These are phyloP conservation scores for Ballota nigra DNA, from an alignment of 257 asterid species.

Conservation along the genomic window DNA sequence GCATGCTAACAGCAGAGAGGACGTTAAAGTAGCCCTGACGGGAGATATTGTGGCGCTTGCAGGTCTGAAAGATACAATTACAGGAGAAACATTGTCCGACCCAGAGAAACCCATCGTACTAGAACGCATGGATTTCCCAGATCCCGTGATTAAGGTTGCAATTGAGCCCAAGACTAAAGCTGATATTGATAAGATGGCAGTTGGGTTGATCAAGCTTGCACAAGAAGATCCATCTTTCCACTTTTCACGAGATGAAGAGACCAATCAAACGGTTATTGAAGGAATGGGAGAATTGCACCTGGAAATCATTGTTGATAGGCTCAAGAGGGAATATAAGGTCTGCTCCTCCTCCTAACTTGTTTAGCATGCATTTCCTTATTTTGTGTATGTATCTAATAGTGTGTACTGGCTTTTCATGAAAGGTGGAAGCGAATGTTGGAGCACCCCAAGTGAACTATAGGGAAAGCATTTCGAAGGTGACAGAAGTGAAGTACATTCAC, in stretches of 20 bases:
- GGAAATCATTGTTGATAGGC: conserved; percentile 94
- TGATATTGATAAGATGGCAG: conserved; percentile 88
- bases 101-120: conserved; percentile 79
- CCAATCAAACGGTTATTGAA: conserved; percentile 92
- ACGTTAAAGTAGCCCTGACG: conserved; percentile 66
- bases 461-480: conserved; percentile 79
- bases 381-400: neutral
- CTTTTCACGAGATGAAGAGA: conserved; percentile 91
- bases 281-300: conserved; percentile 99
- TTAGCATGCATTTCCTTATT: neutral
- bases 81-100: conserved; percentile 91
- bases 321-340: conserved; percentile 94
- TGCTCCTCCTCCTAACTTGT: conserved; percentile 20
- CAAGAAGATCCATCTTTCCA: conserved; percentile 99
- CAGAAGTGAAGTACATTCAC: conserved; percentile 84
- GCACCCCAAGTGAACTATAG: conserved; percentile 99
- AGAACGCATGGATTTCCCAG: conserved; percentile 98
- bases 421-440: conserved; percentile 99
- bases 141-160: conserved; percentile 97
- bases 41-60: conserved; percentile 98
- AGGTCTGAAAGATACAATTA: conserved; percentile 86
- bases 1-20: conserved; percentile 99
- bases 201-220: conserved; percentile 86
- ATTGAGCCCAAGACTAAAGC: conserved; percentile 98
- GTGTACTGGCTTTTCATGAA: neutral